Conservation (phyloP, 495 filamentous ascomycete species). For the Trichoderma parareesei region DNA sequence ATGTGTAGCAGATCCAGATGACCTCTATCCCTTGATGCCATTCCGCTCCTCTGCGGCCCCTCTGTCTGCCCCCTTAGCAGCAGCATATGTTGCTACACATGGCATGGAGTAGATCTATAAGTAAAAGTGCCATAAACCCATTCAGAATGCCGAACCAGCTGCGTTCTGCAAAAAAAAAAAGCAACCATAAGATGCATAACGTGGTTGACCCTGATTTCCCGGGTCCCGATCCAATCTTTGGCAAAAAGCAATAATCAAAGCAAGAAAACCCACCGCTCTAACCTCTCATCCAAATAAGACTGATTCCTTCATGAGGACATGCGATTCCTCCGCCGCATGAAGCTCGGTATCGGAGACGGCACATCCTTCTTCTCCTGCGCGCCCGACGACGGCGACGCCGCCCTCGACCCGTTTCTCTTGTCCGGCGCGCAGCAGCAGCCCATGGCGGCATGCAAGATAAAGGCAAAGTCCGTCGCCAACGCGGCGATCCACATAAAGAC, state of each 20-base stretch:
- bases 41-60: no score
- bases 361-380: not conserved
- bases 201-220: not conserved
- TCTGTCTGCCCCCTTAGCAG: no score
- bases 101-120: not conserved
- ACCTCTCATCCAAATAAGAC: not conserved
- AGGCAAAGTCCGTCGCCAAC: slow-evolving; percentile 56
- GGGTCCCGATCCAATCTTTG: not conserved
- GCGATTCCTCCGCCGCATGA: not conserved
- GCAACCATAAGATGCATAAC: no score
- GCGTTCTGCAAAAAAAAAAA: not conserved
- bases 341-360: not conserved
- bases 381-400: not conserved
- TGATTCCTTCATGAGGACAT: not conserved
- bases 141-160: not conserved
- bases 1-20: no score
- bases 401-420: not conserved
- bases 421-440: slow-evolving; percentile 55
- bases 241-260: not conserved
- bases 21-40: no score
- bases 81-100: not conserved
- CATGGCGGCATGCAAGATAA: slow-evolving; percentile 60
- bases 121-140: not conserved
- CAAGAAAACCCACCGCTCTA: not conserved
- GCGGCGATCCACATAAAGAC: slow-evolving; percentile 83